phyloP scores from a whole-genome alignment of 192 early-diverging fungal genomes.

The Dissophora ornata region DNA sequence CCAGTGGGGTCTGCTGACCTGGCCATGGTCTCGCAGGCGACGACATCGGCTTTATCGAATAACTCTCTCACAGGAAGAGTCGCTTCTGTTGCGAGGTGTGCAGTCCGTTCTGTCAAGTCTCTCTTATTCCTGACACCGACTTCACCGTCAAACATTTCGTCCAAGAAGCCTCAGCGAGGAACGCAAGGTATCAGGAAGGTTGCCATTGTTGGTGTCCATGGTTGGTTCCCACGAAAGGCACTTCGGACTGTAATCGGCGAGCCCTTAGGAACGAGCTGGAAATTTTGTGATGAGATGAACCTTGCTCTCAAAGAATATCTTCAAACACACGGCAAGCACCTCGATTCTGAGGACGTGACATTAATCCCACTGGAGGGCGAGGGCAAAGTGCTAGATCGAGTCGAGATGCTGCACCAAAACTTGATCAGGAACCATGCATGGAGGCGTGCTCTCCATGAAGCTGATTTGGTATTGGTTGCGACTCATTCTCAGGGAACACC shows the following conservation, averaged over 20 bases:
- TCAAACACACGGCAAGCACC: slow-evolving; percentile 57
- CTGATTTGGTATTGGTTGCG: slow-evolving; percentile 87
- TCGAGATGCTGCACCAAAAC: slow-evolving; percentile 78
- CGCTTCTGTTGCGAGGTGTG: not conserved
- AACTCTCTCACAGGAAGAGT: not conserved
- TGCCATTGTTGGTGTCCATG: slow-evolving; percentile 89
- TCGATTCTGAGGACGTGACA: slow-evolving; percentile 66
- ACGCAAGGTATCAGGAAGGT: slow-evolving; percentile 61
- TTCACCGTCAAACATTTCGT: no score
- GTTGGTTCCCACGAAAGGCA: slow-evolving; percentile 90
- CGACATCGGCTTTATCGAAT: not conserved
- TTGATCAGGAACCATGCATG: slow-evolving; percentile 64
- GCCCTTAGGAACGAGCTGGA: slow-evolving; percentile 89
- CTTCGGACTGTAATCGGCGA: slow-evolving; percentile 84
- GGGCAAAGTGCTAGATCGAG: slow-evolving; percentile 88
- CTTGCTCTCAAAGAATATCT: slow-evolving; percentile 72
- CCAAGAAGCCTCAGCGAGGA: slow-evolving; percentile 10
- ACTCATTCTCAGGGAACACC: slow-evolving; percentile 96
- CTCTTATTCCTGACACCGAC: not conserved
- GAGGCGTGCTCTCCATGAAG: slow-evolving; percentile 55
- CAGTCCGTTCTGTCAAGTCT: slow-evolving; percentile 14
- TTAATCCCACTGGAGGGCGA: slow-evolving; percentile 90
- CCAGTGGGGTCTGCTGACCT: slow-evolving; percentile 12
- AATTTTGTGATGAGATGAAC: slow-evolving; percentile 92
- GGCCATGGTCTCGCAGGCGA: not conserved